Percentiles rank a stretch among this genome's conserved stretches.
Conservation (phyloP, 1,284 basidiomycete genomes). For the Leccinum subrobustum region DNA sequence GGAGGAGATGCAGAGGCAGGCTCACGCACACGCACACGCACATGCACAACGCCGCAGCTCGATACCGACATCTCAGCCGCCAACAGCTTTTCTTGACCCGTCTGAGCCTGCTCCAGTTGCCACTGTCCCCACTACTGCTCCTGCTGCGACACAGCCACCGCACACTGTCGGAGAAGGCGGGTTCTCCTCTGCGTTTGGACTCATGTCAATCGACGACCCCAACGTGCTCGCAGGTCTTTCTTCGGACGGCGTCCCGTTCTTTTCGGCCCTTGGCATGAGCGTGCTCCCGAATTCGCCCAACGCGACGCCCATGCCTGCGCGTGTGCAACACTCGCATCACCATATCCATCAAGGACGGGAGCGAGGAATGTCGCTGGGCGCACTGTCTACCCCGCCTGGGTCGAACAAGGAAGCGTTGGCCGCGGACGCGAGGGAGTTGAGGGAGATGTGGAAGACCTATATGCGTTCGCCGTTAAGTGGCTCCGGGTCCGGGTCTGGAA, state of each 20-base stretch:
- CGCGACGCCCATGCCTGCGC: conserved; percentile 46
- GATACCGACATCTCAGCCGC: conserved; percentile 17
- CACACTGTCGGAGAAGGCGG: conserved; percentile 38
- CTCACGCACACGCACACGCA: neutral
- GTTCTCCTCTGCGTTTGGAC: conserved; percentile 66
- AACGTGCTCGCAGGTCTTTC: conserved; percentile 60
- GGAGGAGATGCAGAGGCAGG: conserved; percentile 24
- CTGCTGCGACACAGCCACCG: conserved; percentile 11
- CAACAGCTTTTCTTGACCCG: conserved; percentile 4
- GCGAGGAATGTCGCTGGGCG: conserved; percentile 24
- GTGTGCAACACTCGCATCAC: conserved; percentile 15
- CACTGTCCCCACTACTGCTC: neutral
- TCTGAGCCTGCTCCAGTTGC: conserved; percentile 4
- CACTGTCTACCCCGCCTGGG: conserved; percentile 24
- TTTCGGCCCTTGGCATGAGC: conserved; percentile 40
- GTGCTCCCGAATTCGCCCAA: conserved; percentile 39
- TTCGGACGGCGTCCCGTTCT: conserved; percentile 58
- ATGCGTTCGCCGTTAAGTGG: conserved; percentile 65
- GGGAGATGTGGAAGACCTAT: conserved; percentile 74
- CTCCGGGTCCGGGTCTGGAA: neutral
- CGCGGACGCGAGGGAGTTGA: conserved; percentile 53
- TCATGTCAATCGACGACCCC: conserved; percentile 70
- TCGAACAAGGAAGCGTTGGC: conserved; percentile 35
- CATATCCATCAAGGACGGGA: conserved; percentile 23
- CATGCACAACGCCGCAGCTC: conserved; percentile 18